Conservation (phyloP, 2,329 filamentous ascomycete genomes). For the Colletotrichum kahawae region DNA sequence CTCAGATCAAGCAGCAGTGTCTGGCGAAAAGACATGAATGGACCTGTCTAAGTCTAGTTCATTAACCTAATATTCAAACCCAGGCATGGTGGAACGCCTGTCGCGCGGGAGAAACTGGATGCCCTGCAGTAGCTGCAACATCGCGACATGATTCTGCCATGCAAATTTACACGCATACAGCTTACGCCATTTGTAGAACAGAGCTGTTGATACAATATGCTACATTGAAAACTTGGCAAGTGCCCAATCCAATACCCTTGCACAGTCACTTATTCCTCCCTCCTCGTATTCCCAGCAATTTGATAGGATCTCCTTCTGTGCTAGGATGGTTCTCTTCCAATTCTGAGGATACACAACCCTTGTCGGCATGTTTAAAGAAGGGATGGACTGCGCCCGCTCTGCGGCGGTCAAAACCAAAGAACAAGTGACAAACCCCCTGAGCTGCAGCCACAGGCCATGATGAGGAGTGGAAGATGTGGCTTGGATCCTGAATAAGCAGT, state of each 20-base stretch:
- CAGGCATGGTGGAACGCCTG: not conserved
- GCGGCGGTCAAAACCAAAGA: slow-evolving; percentile 13
- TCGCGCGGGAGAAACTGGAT: too few relatives aligned
- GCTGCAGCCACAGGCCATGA: slow-evolving; percentile 12
- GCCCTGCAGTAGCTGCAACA: not conserved
- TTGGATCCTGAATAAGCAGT: slow-evolving; percentile 13
- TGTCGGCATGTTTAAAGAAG: slow-evolving; percentile 13
- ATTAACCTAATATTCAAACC: not conserved
- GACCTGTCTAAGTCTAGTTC: not conserved
- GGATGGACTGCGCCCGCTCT: slow-evolving; percentile 6
- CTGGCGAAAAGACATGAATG: not conserved
- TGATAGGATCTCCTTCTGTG: slow-evolving; percentile 9
- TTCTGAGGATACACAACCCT: slow-evolving; percentile 2
- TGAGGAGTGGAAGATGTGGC: not conserved
- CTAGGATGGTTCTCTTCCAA: slow-evolving; percentile 3
- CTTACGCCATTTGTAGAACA: not conserved
- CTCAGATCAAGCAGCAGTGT: not conserved
- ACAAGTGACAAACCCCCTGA: slow-evolving; percentile 16
- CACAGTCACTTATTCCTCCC: slow-evolving; percentile 18
- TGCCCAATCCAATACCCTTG: slow-evolving; percentile 12
- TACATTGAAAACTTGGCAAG: slow-evolving; percentile 7
- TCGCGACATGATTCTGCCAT: not conserved
- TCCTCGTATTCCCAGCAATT: slow-evolving; percentile 17
- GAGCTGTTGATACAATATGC: not conserved
- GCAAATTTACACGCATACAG: not conserved